phyloP scores from a whole-genome alignment of 1,284 basidiomycete species.

The Tilletia horrida region DNA sequence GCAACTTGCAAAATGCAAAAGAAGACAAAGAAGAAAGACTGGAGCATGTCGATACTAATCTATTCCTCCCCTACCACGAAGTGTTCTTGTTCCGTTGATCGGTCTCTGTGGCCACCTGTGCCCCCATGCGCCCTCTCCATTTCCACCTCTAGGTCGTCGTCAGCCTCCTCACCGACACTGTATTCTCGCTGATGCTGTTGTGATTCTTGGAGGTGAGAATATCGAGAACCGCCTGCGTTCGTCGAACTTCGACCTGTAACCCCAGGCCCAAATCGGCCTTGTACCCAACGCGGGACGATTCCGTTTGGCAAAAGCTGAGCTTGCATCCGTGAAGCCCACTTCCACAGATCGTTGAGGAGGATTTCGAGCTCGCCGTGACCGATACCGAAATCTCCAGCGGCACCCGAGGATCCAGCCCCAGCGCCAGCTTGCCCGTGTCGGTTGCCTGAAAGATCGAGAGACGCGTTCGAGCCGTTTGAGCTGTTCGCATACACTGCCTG shows the following conservation, averaged over 20 bases:
- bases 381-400: conserved; percentile 22
- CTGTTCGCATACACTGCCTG: conserved; percentile 3
- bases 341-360: conserved; percentile 31
- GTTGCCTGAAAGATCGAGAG: not conserved
- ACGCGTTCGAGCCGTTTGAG: not conserved
- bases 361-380: conserved; percentile 40
- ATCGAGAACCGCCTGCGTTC: not conserved
- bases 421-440: not conserved
- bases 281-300: not conserved
- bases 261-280: no score
- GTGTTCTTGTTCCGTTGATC: conserved; percentile 23
- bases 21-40: not conserved
- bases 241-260: no score
- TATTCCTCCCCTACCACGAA: conserved; percentile 39
- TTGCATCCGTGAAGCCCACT: not conserved
- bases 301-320: not conserved
- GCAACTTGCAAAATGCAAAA: no score
- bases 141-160: conserved; percentile 5
- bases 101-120: conserved; percentile 17
- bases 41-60: not conserved
- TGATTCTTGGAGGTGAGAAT: not conserved
- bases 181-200: not conserved
- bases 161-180: not conserved
- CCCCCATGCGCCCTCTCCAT: conserved; percentile 18
- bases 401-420: not conserved